phyloP scores from a whole-genome alignment of 257 asterid species.

The Nicotiana obtusifolia region DNA sequence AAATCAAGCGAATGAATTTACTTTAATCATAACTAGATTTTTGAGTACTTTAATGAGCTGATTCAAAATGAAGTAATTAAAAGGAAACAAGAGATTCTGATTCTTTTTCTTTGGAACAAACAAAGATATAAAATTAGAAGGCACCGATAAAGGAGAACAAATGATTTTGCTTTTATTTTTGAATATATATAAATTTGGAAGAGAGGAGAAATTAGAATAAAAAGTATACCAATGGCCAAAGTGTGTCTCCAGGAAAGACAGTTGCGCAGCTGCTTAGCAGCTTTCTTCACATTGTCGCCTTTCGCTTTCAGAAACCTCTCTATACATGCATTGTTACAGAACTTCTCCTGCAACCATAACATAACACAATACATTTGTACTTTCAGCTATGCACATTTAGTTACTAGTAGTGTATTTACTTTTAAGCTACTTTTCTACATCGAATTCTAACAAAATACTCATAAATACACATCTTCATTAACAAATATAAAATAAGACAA shows the following conservation, averaged over 20 bases:
- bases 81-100: constrained; percentile 29
- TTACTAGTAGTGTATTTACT: no score
- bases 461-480: background rate
- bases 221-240: constrained; percentile 50
- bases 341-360: constrained; percentile 57
- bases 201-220: background rate
- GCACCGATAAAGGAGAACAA: background rate
- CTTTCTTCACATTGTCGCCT: constrained; percentile 77
- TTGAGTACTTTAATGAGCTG: constrained; percentile 15
- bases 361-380: no score
- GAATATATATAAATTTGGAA: no score
- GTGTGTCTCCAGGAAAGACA: constrained; percentile 88
- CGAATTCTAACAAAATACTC: no score
- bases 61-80: background rate
- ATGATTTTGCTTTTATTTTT: no score
- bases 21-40: constrained; percentile 7
- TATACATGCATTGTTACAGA: constrained; percentile 59
- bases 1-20: background rate
- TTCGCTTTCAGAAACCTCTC: constrained; percentile 69
- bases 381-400: no score
- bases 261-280: constrained; percentile 63
- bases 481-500: background rate
- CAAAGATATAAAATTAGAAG: constrained; percentile 21
- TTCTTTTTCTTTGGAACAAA: constrained; percentile 13
- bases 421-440: no score